Conservation (phyloP, 2,329 filamentous ascomycete genomes). For the Talaromyces piceae region DNA sequence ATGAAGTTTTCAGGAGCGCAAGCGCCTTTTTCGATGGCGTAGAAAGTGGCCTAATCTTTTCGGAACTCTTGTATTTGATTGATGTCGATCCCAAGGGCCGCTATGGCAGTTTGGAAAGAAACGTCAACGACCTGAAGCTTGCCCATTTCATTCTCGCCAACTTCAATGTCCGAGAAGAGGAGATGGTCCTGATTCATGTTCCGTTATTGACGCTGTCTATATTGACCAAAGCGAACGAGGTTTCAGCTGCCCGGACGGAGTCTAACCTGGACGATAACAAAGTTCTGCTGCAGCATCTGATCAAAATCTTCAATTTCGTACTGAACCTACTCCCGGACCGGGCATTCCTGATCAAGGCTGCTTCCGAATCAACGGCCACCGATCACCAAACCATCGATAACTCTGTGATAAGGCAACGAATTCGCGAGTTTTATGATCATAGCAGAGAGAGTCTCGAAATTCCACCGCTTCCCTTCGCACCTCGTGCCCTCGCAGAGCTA, state of each 20-base stretch:
- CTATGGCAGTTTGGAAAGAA: constrained; percentile 41
- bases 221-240: constrained; percentile 39
- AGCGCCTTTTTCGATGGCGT: constrained; percentile 97
- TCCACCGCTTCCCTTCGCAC: constrained; percentile 51
- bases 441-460: constrained; percentile 64
- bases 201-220: constrained; percentile 66
- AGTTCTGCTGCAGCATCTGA: constrained; percentile 19
- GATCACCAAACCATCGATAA: constrained; percentile 11
- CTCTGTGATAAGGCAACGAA: constrained; percentile 50
- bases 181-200: constrained; percentile 83
- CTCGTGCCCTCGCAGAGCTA: constrained; percentile 51
- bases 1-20: constrained; percentile 84
- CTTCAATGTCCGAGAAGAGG: constrained; percentile 92
- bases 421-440: constrained; percentile 60
- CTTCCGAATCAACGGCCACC: constrained; percentile 18
- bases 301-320: constrained; percentile 23
- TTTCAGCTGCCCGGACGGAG: constrained; percentile 14
- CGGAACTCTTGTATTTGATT: constrained; percentile 66
- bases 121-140: constrained; percentile 58
- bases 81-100: constrained; percentile 45
- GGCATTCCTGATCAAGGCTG: constrained; percentile 43
- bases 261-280: constrained; percentile 15
- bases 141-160: constrained; percentile 74
- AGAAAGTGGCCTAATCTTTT: constrained; percentile 88
- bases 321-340: constrained; percentile 40